A percentile compares a stretch with the other conserved stretches of the same genome.
phyloP scores from a whole-genome alignment of 495 filamentous ascomycete genomes.

The Durotheca rogersii region DNA sequence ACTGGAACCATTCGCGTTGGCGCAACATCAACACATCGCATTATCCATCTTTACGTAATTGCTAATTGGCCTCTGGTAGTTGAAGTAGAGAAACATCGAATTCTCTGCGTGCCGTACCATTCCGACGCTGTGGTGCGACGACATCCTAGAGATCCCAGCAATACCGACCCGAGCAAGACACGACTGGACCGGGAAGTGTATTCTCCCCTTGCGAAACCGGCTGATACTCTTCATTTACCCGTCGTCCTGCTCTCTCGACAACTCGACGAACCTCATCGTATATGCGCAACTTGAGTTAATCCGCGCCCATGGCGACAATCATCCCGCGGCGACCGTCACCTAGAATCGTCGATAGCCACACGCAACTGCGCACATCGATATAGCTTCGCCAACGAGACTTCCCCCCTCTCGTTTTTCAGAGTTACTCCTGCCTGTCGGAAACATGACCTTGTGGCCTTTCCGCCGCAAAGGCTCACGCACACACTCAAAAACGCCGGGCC shows the following conservation, averaged over 20 bases:
- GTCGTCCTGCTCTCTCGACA: no score
- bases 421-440: slow-evolving; percentile 31
- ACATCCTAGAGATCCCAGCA: slow-evolving; percentile 12
- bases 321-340: slow-evolving; percentile 28
- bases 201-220: slow-evolving; percentile 12
- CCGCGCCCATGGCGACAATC: slow-evolving; percentile 39
- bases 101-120: slow-evolving; percentile 17
- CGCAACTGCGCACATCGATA: slow-evolving; percentile 19
- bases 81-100: slow-evolving; percentile 6
- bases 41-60: slow-evolving; percentile 2
- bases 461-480: slow-evolving; percentile 62
- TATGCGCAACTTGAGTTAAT: slow-evolving; percentile 27
- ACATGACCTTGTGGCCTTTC: slow-evolving; percentile 79
- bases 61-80: slow-evolving; percentile 13
- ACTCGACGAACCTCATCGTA: no score
- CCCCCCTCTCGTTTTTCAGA: slow-evolving; percentile 10
- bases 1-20: slow-evolving; percentile 24
- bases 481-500: slow-evolving; percentile 42
- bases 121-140: slow-evolving; percentile 24
- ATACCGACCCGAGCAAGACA: slow-evolving; percentile 16
- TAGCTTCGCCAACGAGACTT: slow-evolving; percentile 29
- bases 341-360: slow-evolving; percentile 28
- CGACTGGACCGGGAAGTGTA: not conserved
- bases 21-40: slow-evolving; percentile 8
- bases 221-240: slow-evolving; percentile 3